A percentile compares a stretch with the other conserved stretches of the same genome.
These are phyloP conservation scores for Backusella parvicylindrica DNA, from an alignment of 192 early-diverging fungal species.

Conservation along the genomic window DNA sequence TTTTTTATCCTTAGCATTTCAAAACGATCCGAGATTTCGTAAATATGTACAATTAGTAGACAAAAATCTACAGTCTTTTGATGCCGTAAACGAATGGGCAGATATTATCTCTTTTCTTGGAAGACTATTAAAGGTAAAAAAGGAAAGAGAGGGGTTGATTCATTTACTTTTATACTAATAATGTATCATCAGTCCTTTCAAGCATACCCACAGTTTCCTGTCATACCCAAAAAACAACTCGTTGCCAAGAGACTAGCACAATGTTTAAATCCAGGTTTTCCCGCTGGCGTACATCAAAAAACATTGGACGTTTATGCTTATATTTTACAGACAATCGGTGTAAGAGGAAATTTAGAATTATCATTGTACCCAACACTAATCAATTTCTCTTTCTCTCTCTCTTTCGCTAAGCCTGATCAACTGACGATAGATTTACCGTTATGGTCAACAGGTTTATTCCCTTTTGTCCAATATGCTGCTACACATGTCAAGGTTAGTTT, in stretches of 20 bases:
- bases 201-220: conserved; percentile 66
- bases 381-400: too few relatives aligned
- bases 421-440: conserved; percentile 78
- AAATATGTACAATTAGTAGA: conserved; percentile 83
- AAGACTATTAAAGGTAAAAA: conserved; percentile 68
- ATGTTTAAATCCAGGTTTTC: conserved; percentile 91
- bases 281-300: conserved; percentile 94
- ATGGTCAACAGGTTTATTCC: conserved; percentile 88
- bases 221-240: conserved; percentile 80
- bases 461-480: conserved; percentile 83
- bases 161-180: not conserved
- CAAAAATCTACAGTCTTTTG: conserved; percentile 86
- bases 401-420: conserved; percentile 63
- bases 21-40: conserved; percentile 76
- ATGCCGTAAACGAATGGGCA: conserved; percentile 92
- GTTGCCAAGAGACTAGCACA: conserved; percentile 92
- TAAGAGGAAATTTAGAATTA: conserved; percentile 30
- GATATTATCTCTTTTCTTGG: conserved; percentile 90
- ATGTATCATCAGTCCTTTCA: conserved; percentile 59
- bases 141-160: not conserved
- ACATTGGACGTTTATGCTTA: conserved; percentile 83
- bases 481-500: conserved; percentile 70
- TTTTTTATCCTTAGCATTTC: not conserved
- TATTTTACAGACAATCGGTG: conserved; percentile 69
- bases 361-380: conserved; percentile 40